Conservation (phyloP, 768 basidiomycete species). For the Royoungia palumana region DNA sequence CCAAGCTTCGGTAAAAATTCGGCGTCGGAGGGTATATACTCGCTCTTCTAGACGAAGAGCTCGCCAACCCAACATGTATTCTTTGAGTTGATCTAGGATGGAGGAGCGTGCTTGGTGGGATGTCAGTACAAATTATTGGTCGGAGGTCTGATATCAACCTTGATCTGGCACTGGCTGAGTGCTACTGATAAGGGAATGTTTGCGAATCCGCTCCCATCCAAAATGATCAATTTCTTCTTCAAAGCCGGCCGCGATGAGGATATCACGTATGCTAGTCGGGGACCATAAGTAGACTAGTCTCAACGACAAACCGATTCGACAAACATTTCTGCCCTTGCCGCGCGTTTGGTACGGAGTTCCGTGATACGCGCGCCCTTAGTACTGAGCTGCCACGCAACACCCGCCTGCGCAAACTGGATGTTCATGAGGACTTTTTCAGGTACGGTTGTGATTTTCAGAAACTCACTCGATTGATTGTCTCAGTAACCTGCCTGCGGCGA, state of each 20-base stretch:
- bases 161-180: slow-evolving; percentile 22
- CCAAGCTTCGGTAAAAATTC: slow-evolving; percentile 27
- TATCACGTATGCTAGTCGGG: slow-evolving; percentile 17
- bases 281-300: slow-evolving; percentile 3
- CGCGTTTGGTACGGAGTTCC: slow-evolving; percentile 23
- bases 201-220: slow-evolving; percentile 31
- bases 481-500: slow-evolving; percentile 8
- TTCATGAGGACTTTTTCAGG: slow-evolving; percentile 7
- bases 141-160: slow-evolving; percentile 10
- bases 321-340: slow-evolving; percentile 26
- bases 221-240: slow-evolving; percentile 28
- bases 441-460: not conserved
- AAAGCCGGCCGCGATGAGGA: slow-evolving; percentile 20
- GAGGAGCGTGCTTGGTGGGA: slow-evolving; percentile 12
- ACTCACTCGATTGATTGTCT: slow-evolving; percentile 12
- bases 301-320: slow-evolving; percentile 1
- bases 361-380: slow-evolving; percentile 16
- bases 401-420: slow-evolving; percentile 23
- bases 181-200: slow-evolving; percentile 26
- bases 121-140: slow-evolving; percentile 4
- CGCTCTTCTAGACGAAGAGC: slow-evolving; percentile 30
- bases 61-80: slow-evolving; percentile 30
- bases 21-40: slow-evolving; percentile 26
- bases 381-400: slow-evolving; percentile 25
- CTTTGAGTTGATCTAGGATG: slow-evolving; percentile 20